phyloP scores from a whole-genome alignment of 208 protist species.

The Trichomonas gallinae region DNA sequence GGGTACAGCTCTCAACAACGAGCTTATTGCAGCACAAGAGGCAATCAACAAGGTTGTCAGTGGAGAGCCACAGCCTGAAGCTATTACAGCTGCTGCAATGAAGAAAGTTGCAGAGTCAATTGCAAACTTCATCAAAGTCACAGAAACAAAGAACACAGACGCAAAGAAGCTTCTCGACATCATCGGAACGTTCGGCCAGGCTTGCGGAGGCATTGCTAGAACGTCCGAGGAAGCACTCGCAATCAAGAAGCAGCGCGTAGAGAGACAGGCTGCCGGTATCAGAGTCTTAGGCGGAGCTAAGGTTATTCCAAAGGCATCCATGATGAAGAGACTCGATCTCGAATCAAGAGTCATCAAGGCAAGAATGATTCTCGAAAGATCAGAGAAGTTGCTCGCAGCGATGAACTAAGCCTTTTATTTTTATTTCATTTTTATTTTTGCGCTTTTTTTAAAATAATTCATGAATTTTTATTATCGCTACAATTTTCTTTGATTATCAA shows the following conservation, averaged over 20 bases:
- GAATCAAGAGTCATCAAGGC: conserved; percentile 4
- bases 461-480: too few relatives aligned
- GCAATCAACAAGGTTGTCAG: background rate
- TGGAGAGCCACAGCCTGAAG: background rate
- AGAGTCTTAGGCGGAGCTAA: background rate
- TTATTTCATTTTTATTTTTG: background rate
- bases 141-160: background rate
- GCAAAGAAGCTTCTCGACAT: background rate
- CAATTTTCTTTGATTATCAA: too few relatives aligned
- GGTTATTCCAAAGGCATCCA: background rate
- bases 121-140: background rate
- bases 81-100: background rate
- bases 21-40: background rate
- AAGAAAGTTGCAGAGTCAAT: background rate
- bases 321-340: background rate
- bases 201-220: background rate
- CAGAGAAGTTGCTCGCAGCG: background rate
- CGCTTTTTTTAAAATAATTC: too few relatives aligned
- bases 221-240: background rate
- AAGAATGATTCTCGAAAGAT: background rate
- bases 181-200: background rate
- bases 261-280: background rate
- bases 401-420: background rate
- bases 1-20: background rate
- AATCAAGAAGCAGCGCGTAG: background rate